phyloP scores from a whole-genome alignment of 257 asterid species.

The Rubia yunnanensis region DNA sequence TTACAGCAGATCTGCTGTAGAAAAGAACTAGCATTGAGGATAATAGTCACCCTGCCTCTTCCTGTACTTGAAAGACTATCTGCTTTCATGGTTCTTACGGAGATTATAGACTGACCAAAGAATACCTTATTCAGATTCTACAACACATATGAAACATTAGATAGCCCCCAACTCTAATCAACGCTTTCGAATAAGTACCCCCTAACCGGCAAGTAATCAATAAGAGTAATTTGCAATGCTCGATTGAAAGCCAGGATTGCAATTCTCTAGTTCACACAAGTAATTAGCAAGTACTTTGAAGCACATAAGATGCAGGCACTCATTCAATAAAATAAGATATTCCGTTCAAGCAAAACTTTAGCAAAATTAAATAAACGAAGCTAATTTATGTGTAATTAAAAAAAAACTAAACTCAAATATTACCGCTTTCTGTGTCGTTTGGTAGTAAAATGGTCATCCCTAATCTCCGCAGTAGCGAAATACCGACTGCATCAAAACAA shows the following conservation, averaged over 20 bases:
- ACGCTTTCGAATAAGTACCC: too few species aligned
- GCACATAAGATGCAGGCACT: too few species aligned
- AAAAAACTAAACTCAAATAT: not conserved
- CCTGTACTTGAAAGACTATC: not conserved
- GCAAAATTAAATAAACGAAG: not conserved
- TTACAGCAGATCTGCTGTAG: too few species aligned
- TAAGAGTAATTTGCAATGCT: too few species aligned
- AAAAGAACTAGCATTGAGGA: not conserved
- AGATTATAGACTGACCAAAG: not conserved
- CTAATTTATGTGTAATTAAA: not conserved
- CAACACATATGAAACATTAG: not conserved
- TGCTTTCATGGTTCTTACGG: not conserved
- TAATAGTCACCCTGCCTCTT: not conserved
- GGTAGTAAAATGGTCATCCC: constrained; percentile 86
- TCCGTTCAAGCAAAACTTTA: not conserved
- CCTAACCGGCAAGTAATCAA: too few species aligned
- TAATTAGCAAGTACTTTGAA: too few species aligned
- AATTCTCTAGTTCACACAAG: too few species aligned
- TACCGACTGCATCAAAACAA: constrained; percentile 40
- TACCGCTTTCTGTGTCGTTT: constrained; percentile 84
- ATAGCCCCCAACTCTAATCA: not conserved
- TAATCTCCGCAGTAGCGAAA: constrained; percentile 59
- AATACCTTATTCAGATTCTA: not conserved
- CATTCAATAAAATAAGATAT: too few species aligned
- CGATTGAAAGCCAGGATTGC: too few species aligned